Evolutionary conservation across 2,329 filamentous ascomycete species (phyloP).

Genomic region (Apiospora malaysiana): DNA sequence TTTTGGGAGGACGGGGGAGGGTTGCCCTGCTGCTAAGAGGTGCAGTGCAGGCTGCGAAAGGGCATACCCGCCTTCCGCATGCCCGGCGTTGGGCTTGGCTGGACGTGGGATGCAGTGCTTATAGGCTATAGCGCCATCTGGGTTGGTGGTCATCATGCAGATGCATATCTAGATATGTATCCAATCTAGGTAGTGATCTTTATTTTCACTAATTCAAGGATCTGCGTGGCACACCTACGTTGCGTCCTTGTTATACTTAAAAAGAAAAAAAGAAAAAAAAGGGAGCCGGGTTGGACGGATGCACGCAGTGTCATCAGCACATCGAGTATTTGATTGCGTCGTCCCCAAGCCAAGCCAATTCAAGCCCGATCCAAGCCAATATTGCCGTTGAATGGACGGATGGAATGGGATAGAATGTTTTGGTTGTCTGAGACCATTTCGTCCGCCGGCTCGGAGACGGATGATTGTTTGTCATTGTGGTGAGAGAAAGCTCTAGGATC

Average conservation of each 20-base stretch:
- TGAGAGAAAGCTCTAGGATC: not conserved
- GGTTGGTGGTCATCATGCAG: constrained; percentile 15
- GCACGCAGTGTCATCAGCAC: constrained; percentile 10
- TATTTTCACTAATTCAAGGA: not conserved
- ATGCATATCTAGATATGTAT: constrained; percentile 12
- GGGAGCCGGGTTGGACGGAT: not conserved
- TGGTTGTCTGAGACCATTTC: not conserved
- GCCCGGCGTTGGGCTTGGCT: not conserved
- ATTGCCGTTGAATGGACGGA: no score
- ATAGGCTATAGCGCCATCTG: constrained; percentile 12
- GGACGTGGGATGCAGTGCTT: not conserved
- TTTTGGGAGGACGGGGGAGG: not conserved
- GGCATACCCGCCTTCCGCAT: constrained; percentile 15
- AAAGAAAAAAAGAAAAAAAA: no score
- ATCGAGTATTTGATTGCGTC: not conserved
- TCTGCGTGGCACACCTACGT: not conserved
- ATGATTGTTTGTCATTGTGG: constrained; percentile 8
- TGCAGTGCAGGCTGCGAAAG: constrained; percentile 1
- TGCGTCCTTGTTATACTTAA: not conserved
- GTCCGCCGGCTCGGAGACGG: not conserved
- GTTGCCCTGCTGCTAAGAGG: not conserved
- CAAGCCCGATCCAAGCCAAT: no score
- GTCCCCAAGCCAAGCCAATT: not conserved
- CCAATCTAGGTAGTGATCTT: not conserved
- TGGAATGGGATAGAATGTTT: not conserved